Conservation (phyloP, 495 filamentous ascomycete species). For the Filosporella fistucella region DNA sequence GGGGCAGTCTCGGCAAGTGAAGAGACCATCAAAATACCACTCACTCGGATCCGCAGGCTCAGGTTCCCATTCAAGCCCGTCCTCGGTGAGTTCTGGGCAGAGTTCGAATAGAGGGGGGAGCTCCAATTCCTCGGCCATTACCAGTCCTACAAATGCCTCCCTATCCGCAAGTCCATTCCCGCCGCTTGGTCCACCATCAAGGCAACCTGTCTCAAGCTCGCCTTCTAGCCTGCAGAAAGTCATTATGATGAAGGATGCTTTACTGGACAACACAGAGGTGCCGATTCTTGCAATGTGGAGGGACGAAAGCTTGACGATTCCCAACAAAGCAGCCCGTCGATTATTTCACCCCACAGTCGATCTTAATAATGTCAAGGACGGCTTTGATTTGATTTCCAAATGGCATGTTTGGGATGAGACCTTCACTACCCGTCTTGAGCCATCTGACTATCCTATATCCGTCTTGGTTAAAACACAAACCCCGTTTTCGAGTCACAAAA, state of each 20-base stretch:
- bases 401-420: slow-evolving; percentile 57
- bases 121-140: slow-evolving; percentile 32
- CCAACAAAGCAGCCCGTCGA: slow-evolving; percentile 55
- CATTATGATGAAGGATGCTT: slow-evolving; percentile 63
- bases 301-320: slow-evolving; percentile 59
- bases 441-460: slow-evolving; percentile 57
- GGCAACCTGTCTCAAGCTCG: slow-evolving; percentile 37
- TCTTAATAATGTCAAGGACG: slow-evolving; percentile 35
- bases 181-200: slow-evolving; percentile 53
- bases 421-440: slow-evolving; percentile 49
- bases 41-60: slow-evolving; percentile 20
- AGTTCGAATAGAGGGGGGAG: slow-evolving; percentile 28
- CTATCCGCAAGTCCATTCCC: slow-evolving; percentile 48
- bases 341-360: slow-evolving; percentile 42
- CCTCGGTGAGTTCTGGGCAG: slow-evolving; percentile 34
- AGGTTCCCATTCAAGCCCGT: slow-evolving; percentile 32
- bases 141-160: slow-evolving; percentile 34
- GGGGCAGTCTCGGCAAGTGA: slow-evolving; percentile 24
- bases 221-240: slow-evolving; percentile 61
- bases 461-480: slow-evolving; percentile 50
- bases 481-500: slow-evolving; percentile 43
- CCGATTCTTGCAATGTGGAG: slow-evolving; percentile 70
- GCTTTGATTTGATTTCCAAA: slow-evolving; percentile 45
- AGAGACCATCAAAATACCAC: slow-evolving; percentile 16
- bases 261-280: slow-evolving; percentile 61